A percentile compares a stretch with the other conserved stretches of the same genome.
These are phyloP conservation scores for Fusarium coicis DNA, from an alignment of 2,329 filamentous ascomycete genomes.

Conservation along the genomic window DNA sequence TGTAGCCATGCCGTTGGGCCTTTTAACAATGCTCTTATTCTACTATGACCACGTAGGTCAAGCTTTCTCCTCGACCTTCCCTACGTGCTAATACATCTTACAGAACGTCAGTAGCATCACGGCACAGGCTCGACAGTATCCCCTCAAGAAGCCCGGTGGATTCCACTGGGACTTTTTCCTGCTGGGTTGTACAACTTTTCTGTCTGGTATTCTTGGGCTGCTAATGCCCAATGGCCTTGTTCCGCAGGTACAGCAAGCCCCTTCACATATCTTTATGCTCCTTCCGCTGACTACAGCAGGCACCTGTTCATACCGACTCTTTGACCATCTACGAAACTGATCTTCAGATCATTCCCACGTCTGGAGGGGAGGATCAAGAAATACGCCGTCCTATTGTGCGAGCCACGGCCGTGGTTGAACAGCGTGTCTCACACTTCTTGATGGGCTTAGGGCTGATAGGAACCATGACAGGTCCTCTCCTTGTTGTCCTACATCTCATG, in stretches of 20 bases:
- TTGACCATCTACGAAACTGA: background rate
- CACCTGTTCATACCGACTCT: background rate
- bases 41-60: background rate
- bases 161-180: background rate
- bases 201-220: background rate
- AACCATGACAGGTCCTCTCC: background rate
- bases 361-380: background rate
- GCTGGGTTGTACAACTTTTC: background rate
- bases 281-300: background rate
- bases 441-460: background rate
- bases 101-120: background rate
- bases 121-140: background rate
- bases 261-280: background rate
- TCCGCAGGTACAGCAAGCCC: background rate
- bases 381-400: background rate
- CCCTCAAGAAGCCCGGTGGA: background rate
- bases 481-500: background rate
- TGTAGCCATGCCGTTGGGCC: background rate
- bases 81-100: accelerated
- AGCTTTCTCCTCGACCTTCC: accelerated
- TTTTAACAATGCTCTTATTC: background rate
- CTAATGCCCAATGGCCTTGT: background rate
- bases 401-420: background rate
- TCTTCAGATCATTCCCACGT: background rate
- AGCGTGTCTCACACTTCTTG: background rate